Conservation (phyloP, 306 rosid genomes). For the Leucaena leucocephala region DNA sequence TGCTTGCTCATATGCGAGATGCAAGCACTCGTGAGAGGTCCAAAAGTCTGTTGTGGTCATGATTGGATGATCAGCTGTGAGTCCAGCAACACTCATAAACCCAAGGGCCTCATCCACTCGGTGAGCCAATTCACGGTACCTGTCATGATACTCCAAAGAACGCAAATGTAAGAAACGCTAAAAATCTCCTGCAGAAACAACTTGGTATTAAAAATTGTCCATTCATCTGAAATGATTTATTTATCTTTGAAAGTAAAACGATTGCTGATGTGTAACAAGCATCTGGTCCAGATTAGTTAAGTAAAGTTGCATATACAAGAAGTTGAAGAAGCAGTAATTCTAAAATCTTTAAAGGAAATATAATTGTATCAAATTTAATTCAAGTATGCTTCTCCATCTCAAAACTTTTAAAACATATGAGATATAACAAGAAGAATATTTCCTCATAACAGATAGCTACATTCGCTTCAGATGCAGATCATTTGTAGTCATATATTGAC, state of each 20-base stretch:
- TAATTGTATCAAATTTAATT: not conserved
- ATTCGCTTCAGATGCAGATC: not conserved
- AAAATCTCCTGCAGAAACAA: not conserved
- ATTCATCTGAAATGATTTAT: not conserved
- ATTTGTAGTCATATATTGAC: not conserved
- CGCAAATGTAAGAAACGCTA: not conserved
- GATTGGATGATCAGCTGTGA: slow-evolving; percentile 15
- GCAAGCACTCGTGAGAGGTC: slow-evolving; percentile 64
- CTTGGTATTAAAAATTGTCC: not conserved
- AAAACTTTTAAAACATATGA: not conserved
- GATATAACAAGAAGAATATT: not conserved
- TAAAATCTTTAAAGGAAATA: not conserved
- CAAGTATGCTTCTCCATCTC: not conserved
- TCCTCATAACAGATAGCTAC: not conserved
- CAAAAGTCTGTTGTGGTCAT: slow-evolving; percentile 51
- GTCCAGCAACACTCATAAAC: not conserved
- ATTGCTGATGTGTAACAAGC: not conserved
- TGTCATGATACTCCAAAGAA: not conserved
- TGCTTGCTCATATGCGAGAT: slow-evolving; percentile 56
- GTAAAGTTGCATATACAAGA: not conserved
- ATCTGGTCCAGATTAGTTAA: not conserved
- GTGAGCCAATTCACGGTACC: slow-evolving; percentile 1
- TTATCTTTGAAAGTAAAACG: not conserved
- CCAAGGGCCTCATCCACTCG: slow-evolving; percentile 5
- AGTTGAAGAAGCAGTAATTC: not conserved